Percentiles rank a stretch among this genome's conserved stretches.
These are phyloP conservation scores for Aspergillus fumigatiaffinis DNA, from an alignment of 2,329 filamentous ascomycete genomes.

Conservation along the genomic window DNA sequence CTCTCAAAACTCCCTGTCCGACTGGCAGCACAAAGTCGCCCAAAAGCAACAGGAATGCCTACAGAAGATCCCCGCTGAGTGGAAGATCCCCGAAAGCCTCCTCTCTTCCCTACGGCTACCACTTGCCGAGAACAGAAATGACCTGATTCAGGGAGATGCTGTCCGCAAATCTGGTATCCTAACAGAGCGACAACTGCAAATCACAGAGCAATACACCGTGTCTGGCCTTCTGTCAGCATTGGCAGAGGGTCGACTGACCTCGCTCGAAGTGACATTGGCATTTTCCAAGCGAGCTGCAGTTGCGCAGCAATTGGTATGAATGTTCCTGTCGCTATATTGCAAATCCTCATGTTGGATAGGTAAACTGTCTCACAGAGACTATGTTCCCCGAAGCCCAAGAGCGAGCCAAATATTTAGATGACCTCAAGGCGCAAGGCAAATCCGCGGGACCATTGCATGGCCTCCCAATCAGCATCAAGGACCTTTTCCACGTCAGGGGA, in stretches of 20 bases:
- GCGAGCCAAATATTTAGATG: slow-evolving; percentile 23
- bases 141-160: slow-evolving; percentile 11
- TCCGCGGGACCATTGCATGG: slow-evolving; percentile 25
- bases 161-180: slow-evolving; percentile 40
- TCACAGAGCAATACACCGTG: slow-evolving; percentile 45
- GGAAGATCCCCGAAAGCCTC: slow-evolving; percentile 11
- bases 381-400: slow-evolving; percentile 24
- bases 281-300: slow-evolving; percentile 40
- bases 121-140: slow-evolving; percentile 11
- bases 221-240: slow-evolving; percentile 26
- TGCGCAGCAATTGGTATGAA: slow-evolving; percentile 31
- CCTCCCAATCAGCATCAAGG: slow-evolving; percentile 18
- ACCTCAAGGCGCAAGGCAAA: slow-evolving; percentile 20
- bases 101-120: slow-evolving; percentile 9
- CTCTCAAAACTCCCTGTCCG: not conserved
- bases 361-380: slow-evolving; percentile 27
- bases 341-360: slow-evolving; percentile 1
- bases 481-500: not conserved
- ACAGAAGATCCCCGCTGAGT: slow-evolving; percentile 14
- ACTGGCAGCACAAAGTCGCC: slow-evolving; percentile 12
- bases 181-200: slow-evolving; percentile 43
- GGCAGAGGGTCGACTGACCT: slow-evolving; percentile 22
- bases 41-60: slow-evolving; percentile 12
- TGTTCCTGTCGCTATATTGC: not conserved
- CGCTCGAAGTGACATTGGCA: slow-evolving; percentile 44